Evolutionary conservation across 1,284 basidiomycete genomes (phyloP).

Genomic region (Rhizoctonia solani): DNA sequence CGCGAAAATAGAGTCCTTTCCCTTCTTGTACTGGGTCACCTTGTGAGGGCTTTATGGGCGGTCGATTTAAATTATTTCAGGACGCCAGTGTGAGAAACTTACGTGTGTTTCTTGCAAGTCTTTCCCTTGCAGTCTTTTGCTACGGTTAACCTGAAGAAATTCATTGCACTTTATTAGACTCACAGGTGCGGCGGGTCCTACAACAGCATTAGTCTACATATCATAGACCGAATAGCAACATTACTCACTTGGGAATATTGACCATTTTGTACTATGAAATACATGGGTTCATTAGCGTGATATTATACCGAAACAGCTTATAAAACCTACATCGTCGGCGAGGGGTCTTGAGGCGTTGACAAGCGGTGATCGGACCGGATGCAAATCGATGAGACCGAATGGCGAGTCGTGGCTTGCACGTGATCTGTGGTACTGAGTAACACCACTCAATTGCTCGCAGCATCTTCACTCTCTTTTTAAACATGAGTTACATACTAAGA

Average conservation of each 20-base stretch:
- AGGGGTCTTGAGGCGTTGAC: conserved; percentile 5
- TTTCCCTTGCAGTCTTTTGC: conserved; percentile 94
- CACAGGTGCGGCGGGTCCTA: conserved; percentile 84
- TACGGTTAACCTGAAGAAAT: conserved; percentile 25
- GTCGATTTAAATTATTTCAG: background rate
- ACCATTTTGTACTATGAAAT: conserved; percentile 65
- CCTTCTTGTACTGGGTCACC: conserved; percentile 98
- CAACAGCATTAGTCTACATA: conserved; percentile 23
- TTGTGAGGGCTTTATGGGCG: conserved; percentile 75
- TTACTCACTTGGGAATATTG: conserved; percentile 85
- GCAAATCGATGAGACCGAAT: conserved; percentile 5
- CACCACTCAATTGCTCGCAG: no score
- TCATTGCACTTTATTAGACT: conserved; percentile 48
- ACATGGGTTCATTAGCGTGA: background rate
- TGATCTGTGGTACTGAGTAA: conserved; percentile 11
- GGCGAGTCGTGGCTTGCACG: conserved; percentile 21
- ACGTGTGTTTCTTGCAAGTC: conserved; percentile 98
- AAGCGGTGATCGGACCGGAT: background rate
- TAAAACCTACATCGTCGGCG: background rate
- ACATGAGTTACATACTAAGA: no score
- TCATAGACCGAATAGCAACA: background rate
- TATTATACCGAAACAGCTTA: background rate
- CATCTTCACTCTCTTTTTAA: no score
- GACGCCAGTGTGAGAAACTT: conserved; percentile 46
- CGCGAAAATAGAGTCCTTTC: conserved; percentile 93